Conservation (phyloP, 2,329 filamentous ascomycete species). For the Colletotrichum godetiae region DNA sequence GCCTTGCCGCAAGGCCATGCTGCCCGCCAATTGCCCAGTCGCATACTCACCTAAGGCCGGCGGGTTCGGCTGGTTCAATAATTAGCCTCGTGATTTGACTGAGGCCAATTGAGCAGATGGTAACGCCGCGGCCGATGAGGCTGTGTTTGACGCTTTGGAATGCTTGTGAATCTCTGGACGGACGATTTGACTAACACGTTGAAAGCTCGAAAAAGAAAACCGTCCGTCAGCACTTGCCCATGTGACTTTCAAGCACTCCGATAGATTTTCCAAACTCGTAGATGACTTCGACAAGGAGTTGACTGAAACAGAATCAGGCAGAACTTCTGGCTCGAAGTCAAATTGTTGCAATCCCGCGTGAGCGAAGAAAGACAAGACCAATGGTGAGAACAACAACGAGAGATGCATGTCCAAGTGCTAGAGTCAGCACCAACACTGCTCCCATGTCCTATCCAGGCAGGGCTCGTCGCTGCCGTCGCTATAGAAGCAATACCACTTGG, state of each 20-base stretch:
- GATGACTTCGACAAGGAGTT: neutral
- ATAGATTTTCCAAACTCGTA: neutral
- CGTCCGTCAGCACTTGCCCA: neutral
- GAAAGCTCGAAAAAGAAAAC: neutral
- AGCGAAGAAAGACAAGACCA: neutral
- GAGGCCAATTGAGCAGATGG: neutral
- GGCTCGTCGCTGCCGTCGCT: neutral
- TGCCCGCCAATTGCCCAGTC: neutral
- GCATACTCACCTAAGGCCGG: neutral
- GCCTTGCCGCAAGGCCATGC: neutral
- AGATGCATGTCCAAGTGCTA: no score
- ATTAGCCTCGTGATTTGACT: neutral
- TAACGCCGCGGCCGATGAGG: neutral
- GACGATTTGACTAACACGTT: constrained; percentile 9
- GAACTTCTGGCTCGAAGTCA: neutral
- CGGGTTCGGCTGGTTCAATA: neutral
- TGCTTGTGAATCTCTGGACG: constrained; percentile 1
- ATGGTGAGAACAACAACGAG: neutral
- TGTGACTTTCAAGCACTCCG: neutral
- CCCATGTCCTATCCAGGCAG: neutral
- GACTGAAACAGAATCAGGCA: neutral
- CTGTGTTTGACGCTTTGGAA: constrained; percentile 22
- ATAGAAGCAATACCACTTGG: constrained; percentile 6
- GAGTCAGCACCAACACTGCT: no score
- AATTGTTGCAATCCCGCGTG: neutral